Conservation (phyloP, 75 land plant genomes). For the Cryptomeria japonica region DNA sequence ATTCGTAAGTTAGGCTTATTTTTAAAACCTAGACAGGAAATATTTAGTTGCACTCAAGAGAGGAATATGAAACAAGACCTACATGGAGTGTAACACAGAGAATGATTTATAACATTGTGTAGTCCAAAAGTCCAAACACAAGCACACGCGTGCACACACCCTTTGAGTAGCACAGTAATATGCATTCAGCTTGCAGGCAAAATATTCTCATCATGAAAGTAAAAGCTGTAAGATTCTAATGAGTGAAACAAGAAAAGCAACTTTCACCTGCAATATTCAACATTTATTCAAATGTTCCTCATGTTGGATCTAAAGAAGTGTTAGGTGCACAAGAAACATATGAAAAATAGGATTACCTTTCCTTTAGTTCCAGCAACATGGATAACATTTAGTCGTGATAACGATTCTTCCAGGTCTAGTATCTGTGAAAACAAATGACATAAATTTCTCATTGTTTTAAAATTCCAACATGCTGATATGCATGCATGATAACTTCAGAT, state of each 20-base stretch:
- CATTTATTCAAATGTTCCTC: not conserved
- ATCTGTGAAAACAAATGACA: conserved; percentile 30
- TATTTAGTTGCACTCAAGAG: not conserved
- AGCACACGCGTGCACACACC: not conserved
- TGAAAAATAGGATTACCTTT: conserved; percentile 53
- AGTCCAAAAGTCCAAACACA: not conserved
- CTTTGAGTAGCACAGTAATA: not conserved
- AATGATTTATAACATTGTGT: not conserved
- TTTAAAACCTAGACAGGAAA: not conserved
- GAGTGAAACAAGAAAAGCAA: not conserved
- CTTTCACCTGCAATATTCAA: not conserved
- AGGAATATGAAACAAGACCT: not conserved
- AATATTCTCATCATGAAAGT: not conserved
- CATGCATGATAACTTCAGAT: not conserved
- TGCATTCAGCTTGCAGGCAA: not conserved
- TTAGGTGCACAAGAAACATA: not conserved
- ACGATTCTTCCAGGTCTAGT: conserved; percentile 59
- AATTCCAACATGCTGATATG: not conserved
- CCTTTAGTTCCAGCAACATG: conserved; percentile 99
- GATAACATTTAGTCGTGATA: conserved; percentile 69
- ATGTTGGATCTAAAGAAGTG: not conserved
- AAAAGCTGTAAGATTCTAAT: not conserved
- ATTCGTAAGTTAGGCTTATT: not conserved
- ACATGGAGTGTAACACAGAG: not conserved
- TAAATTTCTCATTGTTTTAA: not conserved